phyloP scores from a whole-genome alignment of 306 rosid species.

The Trifolium subterraneum region DNA sequence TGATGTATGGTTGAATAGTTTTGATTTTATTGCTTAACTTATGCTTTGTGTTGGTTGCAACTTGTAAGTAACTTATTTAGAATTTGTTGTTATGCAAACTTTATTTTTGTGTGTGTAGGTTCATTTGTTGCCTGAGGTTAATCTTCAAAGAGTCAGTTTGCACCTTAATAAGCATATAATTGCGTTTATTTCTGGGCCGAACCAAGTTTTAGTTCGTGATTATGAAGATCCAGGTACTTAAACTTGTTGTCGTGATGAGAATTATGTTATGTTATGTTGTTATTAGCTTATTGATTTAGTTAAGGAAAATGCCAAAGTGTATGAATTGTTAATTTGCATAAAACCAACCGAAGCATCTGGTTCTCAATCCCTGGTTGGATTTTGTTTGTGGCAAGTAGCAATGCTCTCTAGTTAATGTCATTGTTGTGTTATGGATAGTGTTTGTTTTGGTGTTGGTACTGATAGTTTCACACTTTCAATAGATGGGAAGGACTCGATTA shows the following conservation, averaged over 20 bases:
- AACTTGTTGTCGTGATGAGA: constrained; percentile 8
- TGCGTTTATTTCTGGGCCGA: constrained; percentile 71
- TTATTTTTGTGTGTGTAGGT: constrained; percentile 54
- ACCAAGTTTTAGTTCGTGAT: constrained; percentile 76
- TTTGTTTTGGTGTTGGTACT: neutral
- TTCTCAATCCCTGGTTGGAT: neutral
- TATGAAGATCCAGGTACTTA: constrained; percentile 76
- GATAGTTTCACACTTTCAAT: constrained; percentile 44
- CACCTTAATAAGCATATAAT: constrained; percentile 86
- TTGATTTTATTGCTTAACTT: neutral
- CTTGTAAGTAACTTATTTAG: constrained; percentile 17
- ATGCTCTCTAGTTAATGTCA: neutral
- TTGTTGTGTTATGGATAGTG: constrained; percentile 14
- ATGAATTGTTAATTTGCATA: too few species aligned
- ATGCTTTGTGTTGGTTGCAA: too few species aligned
- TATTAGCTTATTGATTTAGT: constrained; percentile 1
- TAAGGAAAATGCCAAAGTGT: neutral
- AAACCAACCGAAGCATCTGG: too few species aligned
- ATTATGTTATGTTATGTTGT: neutral
- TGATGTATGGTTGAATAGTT: constrained; percentile 52
- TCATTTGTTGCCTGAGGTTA: constrained; percentile 77
- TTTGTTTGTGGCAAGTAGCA: neutral
- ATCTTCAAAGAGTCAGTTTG: constrained; percentile 90
- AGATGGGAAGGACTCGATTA: constrained; percentile 86
- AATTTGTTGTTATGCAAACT: neutral